Percentiles rank a stretch among this genome's conserved stretches.
Evolutionary conservation across 1,284 basidiomycete species (phyloP).

Genomic region (Puccinia hordei): DNA sequence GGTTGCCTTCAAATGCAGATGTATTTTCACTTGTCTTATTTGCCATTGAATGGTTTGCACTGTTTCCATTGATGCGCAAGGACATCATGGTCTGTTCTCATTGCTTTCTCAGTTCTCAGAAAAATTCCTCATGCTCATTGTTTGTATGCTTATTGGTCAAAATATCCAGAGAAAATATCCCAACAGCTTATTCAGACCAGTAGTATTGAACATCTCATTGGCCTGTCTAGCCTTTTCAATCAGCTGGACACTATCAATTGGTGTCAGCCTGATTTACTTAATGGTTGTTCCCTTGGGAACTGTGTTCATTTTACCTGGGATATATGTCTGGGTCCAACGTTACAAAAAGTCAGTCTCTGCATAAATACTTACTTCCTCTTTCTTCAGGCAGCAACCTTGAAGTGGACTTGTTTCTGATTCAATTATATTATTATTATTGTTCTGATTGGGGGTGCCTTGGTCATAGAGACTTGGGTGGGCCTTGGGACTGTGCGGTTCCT

Average conservation of each 20-base stretch:
- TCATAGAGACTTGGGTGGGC: constrained; percentile 33
- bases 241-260: constrained; percentile 65
- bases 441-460: neutral
- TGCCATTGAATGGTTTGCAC: constrained; percentile 78
- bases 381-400: no score
- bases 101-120: constrained; percentile 29
- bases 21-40: constrained; percentile 89
- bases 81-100: constrained; percentile 69
- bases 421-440: neutral
- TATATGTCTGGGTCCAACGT: constrained; percentile 73
- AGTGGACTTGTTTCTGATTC: neutral
- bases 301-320: constrained; percentile 62
- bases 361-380: neutral
- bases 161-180: constrained; percentile 37
- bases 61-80: constrained; percentile 79
- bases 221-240: constrained; percentile 64
- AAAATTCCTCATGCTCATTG: constrained; percentile 63
- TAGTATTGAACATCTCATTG: constrained; percentile 59
- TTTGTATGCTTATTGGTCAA: constrained; percentile 25
- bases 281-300: constrained; percentile 58
- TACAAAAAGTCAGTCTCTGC: constrained; percentile 71
- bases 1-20: constrained; percentile 76
- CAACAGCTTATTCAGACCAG: constrained; percentile 22
- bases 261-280: constrained; percentile 63
- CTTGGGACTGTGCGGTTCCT: constrained; percentile 49